Percentiles rank a stretch among this genome's conserved stretches.
phyloP scores from a whole-genome alignment of 2,329 filamentous ascomycete species.

The Aspergillus ustus region DNA sequence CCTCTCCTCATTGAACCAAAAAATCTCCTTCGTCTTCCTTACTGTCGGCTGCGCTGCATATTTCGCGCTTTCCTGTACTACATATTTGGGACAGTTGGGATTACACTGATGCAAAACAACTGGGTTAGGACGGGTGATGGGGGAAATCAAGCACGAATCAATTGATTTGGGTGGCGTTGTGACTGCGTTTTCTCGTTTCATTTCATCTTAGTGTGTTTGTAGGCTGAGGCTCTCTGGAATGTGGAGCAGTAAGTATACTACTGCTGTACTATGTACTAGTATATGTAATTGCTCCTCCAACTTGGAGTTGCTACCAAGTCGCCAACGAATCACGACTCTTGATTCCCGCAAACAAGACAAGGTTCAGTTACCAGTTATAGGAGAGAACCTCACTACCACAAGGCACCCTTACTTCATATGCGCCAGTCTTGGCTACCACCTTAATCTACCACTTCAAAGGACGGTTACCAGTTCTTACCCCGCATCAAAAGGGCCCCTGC shows the following conservation, averaged over 20 bases:
- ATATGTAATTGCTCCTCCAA: no score
- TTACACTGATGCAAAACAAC: slow-evolving; percentile 27
- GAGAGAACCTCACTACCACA: no score
- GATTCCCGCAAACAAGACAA: no score
- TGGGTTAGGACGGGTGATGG: slow-evolving; percentile 27
- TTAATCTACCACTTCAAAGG: no score
- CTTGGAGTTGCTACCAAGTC: no score
- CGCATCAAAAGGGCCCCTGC: no score
- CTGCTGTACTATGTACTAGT: no score
- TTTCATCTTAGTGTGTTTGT: not conserved
- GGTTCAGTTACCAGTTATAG: no score
- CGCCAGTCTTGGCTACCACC: no score
- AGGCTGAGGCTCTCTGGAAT: not conserved
- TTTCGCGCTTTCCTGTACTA: slow-evolving; percentile 30
- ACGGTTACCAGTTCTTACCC: no score
- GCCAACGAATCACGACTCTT: no score
- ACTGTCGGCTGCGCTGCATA: slow-evolving; percentile 30
- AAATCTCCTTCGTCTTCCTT: slow-evolving; percentile 21
- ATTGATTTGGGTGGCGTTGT: slow-evolving; percentile 27
- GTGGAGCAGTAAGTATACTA: not conserved
- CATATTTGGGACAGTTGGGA: slow-evolving; percentile 31
- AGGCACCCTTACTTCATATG: no score
- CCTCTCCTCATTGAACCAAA: slow-evolving; percentile 22
- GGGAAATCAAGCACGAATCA: slow-evolving; percentile 24
- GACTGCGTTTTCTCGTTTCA: not conserved